Evolutionary conservation across 108 stramenopile genomes (phyloP).

Genomic region (Conticribra weissflogii): DNA sequence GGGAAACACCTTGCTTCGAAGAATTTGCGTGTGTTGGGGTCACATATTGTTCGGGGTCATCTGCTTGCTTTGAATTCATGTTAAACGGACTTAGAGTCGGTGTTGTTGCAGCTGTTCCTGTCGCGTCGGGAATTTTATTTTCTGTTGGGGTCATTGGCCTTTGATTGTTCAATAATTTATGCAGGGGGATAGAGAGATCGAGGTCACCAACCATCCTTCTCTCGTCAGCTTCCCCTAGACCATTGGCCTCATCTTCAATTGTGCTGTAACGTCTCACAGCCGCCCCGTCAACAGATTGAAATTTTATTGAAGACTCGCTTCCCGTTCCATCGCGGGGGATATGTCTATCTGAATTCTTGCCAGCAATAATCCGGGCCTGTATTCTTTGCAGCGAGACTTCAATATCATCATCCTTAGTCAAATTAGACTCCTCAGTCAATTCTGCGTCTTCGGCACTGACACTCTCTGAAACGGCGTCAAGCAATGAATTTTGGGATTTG

Average conservation of each 20-base stretch:
- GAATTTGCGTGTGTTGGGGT: conserved; percentile 7
- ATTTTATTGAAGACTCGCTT: not conserved
- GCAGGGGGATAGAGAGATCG: not conserved
- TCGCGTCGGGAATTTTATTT: not conserved
- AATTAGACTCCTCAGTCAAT: too few species aligned
- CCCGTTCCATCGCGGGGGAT: not conserved
- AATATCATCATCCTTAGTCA: not conserved
- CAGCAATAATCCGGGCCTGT: not conserved
- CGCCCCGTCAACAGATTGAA: not conserved
- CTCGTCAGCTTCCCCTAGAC: not conserved
- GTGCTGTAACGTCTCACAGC: not conserved
- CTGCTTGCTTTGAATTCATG: not conserved
- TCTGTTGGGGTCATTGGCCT: not conserved
- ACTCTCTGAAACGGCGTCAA: not conserved
- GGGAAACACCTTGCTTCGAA: not conserved
- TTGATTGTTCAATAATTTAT: not conserved
- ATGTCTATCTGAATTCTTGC: not conserved
- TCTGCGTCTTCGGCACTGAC: not conserved
- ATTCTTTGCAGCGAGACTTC: not conserved
- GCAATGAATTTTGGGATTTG: not conserved
- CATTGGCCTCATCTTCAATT: not conserved
- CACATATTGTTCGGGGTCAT: not conserved
- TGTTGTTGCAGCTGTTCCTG: not conserved
- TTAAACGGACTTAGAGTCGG: not conserved
- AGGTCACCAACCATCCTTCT: not conserved